These are phyloP conservation scores for Thraustochytrium striatum DNA, from an alignment of 352 stramenopile genomes.

Conservation along the genomic window DNA sequence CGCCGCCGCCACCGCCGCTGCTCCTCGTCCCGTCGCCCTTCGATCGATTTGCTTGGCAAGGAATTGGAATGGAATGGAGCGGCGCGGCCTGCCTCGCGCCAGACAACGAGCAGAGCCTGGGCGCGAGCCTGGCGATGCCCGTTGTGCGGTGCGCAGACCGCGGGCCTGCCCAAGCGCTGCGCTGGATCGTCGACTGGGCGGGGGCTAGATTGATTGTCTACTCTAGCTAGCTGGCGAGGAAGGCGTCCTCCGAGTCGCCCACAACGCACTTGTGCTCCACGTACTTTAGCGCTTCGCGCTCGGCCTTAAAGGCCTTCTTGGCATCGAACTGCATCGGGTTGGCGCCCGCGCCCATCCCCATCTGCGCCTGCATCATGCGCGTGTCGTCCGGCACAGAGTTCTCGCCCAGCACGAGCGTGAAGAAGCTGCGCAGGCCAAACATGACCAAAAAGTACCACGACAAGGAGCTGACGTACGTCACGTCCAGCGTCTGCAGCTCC, in stretches of 20 bases:
- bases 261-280: slow-evolving; percentile 49
- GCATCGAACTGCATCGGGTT: slow-evolving; percentile 80
- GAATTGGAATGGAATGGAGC: no score
- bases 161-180: no score
- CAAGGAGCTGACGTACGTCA: slow-evolving; percentile 93
- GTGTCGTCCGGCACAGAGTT: slow-evolving; percentile 76
- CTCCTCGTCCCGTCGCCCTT: no score
- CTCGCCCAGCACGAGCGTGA: slow-evolving; percentile 90
- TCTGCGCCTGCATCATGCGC: slow-evolving; percentile 84
- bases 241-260: slow-evolving; percentile 50
- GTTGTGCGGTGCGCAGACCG: no score
- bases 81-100: no score
- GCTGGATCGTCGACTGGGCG: no score
- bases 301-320: slow-evolving; percentile 77
- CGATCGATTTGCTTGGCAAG: no score
- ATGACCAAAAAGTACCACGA: slow-evolving; percentile 99
- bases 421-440: slow-evolving; percentile 94
- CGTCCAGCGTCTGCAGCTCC: slow-evolving; percentile 90
- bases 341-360: slow-evolving; percentile 72
- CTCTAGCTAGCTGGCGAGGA: no score
- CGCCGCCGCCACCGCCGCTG: no score
- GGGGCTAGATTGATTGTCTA: no score
- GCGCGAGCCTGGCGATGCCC: no score
- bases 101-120: no score
- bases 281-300: slow-evolving; percentile 50